A percentile compares a stretch with the other conserved stretches of the same genome.
phyloP scores from a whole-genome alignment of 495 filamentous ascomycete species.

The Penicillium atrosanguineum region DNA sequence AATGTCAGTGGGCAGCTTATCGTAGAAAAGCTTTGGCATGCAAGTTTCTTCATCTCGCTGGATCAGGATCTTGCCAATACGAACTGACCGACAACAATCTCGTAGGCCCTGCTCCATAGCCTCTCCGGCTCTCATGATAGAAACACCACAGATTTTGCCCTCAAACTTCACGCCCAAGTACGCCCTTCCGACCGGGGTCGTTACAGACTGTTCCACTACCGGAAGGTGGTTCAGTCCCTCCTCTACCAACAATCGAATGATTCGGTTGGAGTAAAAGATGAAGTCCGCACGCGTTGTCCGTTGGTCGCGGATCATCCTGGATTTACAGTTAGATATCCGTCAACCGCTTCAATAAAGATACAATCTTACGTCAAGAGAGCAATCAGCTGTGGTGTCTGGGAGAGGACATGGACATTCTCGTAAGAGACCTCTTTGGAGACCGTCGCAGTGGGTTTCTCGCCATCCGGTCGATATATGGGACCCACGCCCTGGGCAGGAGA shows the following conservation, averaged over 20 bases:
- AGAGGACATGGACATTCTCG: constrained; percentile 84
- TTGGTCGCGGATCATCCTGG: constrained; percentile 91
- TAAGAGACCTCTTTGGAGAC: constrained; percentile 81
- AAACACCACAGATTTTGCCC: constrained; percentile 97
- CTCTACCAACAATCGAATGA: constrained; percentile 96
- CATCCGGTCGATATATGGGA: constrained; percentile 71
- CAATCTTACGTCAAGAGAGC: constrained; percentile 86
- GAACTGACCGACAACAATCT: constrained; percentile 92
- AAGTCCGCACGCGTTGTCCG: constrained; percentile 89
- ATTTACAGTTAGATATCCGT: constrained; percentile 16
- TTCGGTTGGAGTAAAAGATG: constrained; percentile 98
- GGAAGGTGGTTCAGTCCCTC: constrained; percentile 97
- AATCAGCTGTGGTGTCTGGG: constrained; percentile 95
- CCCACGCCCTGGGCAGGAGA: constrained; percentile 73
- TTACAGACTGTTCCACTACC: constrained; percentile 80
- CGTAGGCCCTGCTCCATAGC: constrained; percentile 97
- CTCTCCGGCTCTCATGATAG: constrained; percentile 96
- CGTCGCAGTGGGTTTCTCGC: constrained; percentile 82
- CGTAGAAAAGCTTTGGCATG: constrained; percentile 90
- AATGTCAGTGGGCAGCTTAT: constrained; percentile 94
- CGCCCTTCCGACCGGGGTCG: constrained; percentile 83
- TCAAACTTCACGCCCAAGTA: constrained; percentile 93
- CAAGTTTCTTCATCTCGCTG: constrained; percentile 95
- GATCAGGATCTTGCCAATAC: constrained; percentile 97
- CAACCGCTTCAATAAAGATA: neutral